Conservation (phyloP, 2,329 filamentous ascomycete genomes). For the Aspergillus intermedius region DNA sequence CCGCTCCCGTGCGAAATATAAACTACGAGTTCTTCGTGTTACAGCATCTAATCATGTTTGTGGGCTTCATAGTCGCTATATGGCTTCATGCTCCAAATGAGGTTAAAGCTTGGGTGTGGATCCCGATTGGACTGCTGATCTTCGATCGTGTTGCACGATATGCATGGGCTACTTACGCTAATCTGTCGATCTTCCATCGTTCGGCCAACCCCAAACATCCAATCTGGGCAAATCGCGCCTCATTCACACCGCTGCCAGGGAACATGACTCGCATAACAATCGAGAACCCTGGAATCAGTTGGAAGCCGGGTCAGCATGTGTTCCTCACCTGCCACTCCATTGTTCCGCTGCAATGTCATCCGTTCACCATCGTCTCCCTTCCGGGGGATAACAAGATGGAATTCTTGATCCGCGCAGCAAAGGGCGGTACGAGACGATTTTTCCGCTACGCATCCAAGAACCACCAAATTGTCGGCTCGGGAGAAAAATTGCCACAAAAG, state of each 20-base stretch:
- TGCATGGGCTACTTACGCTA: constrained; percentile 31
- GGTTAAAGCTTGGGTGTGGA: constrained; percentile 42
- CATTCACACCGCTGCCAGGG: constrained; percentile 46
- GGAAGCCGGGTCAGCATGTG: constrained; percentile 58
- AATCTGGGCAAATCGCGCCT: constrained; percentile 38
- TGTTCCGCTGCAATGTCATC: constrained; percentile 55
- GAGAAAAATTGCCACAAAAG: constrained; percentile 3
- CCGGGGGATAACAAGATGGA: constrained; percentile 51
- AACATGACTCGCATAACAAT: constrained; percentile 54
- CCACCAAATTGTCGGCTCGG: constrained; percentile 16
- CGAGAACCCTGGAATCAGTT: constrained; percentile 48
- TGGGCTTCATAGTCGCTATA: constrained; percentile 43
- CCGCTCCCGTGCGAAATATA: constrained; percentile 43
- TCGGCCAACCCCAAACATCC: constrained; percentile 9
- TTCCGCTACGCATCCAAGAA: constrained; percentile 46
- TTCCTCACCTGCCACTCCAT: constrained; percentile 54
- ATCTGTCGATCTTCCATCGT: constrained; percentile 37
- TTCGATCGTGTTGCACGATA: constrained; percentile 40
- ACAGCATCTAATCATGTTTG: constrained; percentile 48
- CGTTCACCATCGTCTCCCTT: constrained; percentile 57
- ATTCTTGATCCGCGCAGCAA: constrained; percentile 51
- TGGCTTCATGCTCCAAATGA: constrained; percentile 44
- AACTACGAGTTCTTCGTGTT: constrained; percentile 51
- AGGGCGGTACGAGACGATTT: constrained; percentile 47
- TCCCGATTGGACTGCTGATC: constrained; percentile 41